These are phyloP conservation scores for Myriosclerotinia scirpicola DNA, from an alignment of 2,329 filamentous ascomycete species.

Conservation along the genomic window DNA sequence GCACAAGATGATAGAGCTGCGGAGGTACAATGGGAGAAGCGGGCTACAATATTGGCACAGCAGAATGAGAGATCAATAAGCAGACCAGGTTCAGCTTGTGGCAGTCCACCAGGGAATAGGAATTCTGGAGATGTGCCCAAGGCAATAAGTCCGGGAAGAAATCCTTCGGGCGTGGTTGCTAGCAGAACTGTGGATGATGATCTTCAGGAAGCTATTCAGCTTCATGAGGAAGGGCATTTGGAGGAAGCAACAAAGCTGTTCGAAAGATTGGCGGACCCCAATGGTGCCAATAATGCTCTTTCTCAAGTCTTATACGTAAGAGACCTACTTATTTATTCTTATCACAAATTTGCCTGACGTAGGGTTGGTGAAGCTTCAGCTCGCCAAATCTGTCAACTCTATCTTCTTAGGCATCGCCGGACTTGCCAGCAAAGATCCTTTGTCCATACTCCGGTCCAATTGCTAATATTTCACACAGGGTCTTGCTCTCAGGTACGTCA, in stretches of 20 bases:
- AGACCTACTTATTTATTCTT: background rate
- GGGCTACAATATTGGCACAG: constrained; percentile 83
- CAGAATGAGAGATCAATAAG: constrained; percentile 49
- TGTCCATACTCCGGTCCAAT: constrained; percentile 13
- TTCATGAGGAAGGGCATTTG: constrained; percentile 84
- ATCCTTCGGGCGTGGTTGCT: constrained; percentile 43
- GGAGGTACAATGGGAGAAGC: constrained; percentile 86
- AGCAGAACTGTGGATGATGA: constrained; percentile 61
- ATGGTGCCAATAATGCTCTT: constrained; percentile 85
- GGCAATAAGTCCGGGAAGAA: constrained; percentile 23
- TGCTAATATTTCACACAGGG: constrained; percentile 47
- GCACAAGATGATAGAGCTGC: constrained; percentile 47
- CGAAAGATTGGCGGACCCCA: constrained; percentile 75
- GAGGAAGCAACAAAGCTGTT: constrained; percentile 82
- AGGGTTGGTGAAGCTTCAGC: constrained; percentile 13
- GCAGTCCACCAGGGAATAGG: constrained; percentile 30
- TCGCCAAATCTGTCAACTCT: background rate
- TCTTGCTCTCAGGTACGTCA: constrained; percentile 74
- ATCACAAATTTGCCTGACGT: constrained; percentile 2
- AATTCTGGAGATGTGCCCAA: constrained; percentile 14
- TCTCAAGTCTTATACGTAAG: constrained; percentile 81
- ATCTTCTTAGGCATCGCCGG: background rate
- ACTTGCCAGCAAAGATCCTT: constrained; percentile 19
- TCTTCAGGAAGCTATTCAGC: constrained; percentile 92
- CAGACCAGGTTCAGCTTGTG: constrained; percentile 45